Evolutionary conservation across 2,329 filamentous ascomycete species (phyloP).

Genomic region (Paecilomyces sp.): DNA sequence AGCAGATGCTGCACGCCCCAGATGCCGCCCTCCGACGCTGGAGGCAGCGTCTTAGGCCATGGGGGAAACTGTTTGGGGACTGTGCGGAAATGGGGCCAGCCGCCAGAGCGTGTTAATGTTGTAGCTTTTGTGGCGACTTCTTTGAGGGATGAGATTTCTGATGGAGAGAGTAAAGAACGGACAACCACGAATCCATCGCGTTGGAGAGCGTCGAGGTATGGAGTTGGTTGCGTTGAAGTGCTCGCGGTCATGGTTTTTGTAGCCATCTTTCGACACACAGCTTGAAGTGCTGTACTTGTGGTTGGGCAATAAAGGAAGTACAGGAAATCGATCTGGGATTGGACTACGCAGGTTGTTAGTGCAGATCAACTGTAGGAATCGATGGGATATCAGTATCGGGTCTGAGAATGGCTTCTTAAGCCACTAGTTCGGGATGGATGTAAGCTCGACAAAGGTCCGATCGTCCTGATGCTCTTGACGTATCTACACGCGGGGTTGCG

Average conservation of each 20-base stretch:
- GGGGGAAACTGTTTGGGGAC: conserved; percentile 88
- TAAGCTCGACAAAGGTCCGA: not conserved
- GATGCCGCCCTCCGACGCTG: conserved; percentile 54
- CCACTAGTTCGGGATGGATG: not conserved
- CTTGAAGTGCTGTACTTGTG: not conserved
- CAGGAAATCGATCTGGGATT: not conserved
- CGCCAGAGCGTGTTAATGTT: conserved; percentile 56
- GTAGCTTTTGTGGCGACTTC: conserved; percentile 53
- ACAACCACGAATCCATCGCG: conserved; percentile 71
- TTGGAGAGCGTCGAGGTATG: conserved; percentile 51
- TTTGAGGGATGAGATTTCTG: conserved; percentile 54
- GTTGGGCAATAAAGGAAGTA: not conserved
- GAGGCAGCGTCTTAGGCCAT: conserved; percentile 56
- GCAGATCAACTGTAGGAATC: not conserved
- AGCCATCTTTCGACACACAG: not conserved
- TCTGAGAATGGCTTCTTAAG: not conserved
- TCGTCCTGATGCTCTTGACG: not conserved
- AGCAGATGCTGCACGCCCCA: conserved; percentile 87
- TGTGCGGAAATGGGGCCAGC: conserved; percentile 76
- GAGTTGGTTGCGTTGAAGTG: conserved; percentile 10
- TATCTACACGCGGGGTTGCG: not conserved
- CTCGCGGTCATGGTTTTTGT: conserved; percentile 2
- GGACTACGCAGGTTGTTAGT: not conserved
- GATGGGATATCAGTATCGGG: not conserved
- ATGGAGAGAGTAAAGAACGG: conserved; percentile 53